Conservation (phyloP, 1,139 yeast species). For the Blastobotrys aristatus region DNA sequence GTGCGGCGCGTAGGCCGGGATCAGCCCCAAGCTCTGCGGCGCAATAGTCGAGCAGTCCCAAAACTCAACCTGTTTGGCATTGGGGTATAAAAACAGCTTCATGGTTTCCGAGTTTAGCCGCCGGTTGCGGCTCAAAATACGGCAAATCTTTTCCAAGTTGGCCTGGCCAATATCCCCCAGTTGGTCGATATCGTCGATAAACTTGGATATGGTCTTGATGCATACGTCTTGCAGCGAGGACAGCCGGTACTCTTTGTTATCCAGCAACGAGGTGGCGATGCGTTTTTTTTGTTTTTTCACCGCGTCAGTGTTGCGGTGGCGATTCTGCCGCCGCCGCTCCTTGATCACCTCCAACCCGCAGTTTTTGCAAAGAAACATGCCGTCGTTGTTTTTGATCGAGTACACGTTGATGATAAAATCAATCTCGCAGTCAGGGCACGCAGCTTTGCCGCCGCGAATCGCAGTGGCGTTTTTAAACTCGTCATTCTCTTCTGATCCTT, state of each 20-base stretch:
- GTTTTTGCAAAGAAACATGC: conserved; percentile 45
- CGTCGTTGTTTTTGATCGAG: conserved; percentile 48
- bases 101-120: conserved; percentile 69
- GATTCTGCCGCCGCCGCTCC: conserved; percentile 17
- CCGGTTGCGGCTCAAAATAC: conserved; percentile 75
- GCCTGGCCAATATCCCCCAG: conserved; percentile 72
- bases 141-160: conserved; percentile 61
- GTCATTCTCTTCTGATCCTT: conserved; percentile 32
- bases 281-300: conserved; percentile 71
- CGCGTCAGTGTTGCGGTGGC: conserved; percentile 33
- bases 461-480: conserved; percentile 24
- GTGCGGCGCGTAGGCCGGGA: conserved; percentile 77
- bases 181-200: conserved; percentile 71
- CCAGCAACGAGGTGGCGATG: conserved; percentile 78
- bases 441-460: conserved; percentile 44
- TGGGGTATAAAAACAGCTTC: conserved; percentile 51
- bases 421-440: conserved; percentile 56
- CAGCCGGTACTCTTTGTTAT: conserved; percentile 51
- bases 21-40: conserved; percentile 57
- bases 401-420: conserved; percentile 59
- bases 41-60: conserved; percentile 91
- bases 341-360: conserved; percentile 39
- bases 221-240: conserved; percentile 81
- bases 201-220: conserved; percentile 60
- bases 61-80: conserved; percentile 54